Evolutionary conservation across 352 stramenopile genomes (phyloP), one percentile per base, ranked within the genome.

Genomic region (Phytophthora hibernalis): DNA sequence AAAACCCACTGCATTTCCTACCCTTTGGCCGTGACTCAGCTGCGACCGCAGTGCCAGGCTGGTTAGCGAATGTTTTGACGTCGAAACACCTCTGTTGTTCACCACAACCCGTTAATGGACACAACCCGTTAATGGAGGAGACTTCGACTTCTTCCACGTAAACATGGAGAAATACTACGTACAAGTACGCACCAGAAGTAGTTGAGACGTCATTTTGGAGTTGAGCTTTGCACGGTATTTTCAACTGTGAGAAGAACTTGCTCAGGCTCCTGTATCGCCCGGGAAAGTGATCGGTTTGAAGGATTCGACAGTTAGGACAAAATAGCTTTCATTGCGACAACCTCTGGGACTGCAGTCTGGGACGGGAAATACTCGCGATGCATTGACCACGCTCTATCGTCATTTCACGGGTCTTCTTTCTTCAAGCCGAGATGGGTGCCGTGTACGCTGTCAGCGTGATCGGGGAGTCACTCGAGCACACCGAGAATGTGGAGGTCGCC

Each of bases 381-480:
- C 44, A 55, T 63, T 63, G 33, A 54, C 13, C 37, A 33, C 16
- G 22, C n/a, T 52, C 20, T 54, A 54, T 43, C 30, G n/a, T 5
- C 16, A 38, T 43, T 43, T 21, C 47, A 40, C 9, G 15, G 22
- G 13, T 5, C 3, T 30, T 45, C 26, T 31, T 31, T 7, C 26
- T 31, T 31, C 26, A 70, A 53, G 59, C 52, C 9, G 76, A 60
- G 18, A 40, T 64, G 33, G 67, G 61, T 0, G 81, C 68, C 28
- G 74, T 61, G 68, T 90, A 90, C 38, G 54, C 67, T 22, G 68
- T 57, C 40, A 90, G 72, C 60, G 69, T 74, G 54, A 90, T 80
- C 3, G 81, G 79, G 40, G 60, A 68, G 50, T 71, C 61, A 43
- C 54, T 49, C 21, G 76, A 79, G 62, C 82, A 90, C 16, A 74